Evolutionary conservation across 1,284 basidiomycete species (phyloP).

Genomic region (Ustilago hordei): DNA sequence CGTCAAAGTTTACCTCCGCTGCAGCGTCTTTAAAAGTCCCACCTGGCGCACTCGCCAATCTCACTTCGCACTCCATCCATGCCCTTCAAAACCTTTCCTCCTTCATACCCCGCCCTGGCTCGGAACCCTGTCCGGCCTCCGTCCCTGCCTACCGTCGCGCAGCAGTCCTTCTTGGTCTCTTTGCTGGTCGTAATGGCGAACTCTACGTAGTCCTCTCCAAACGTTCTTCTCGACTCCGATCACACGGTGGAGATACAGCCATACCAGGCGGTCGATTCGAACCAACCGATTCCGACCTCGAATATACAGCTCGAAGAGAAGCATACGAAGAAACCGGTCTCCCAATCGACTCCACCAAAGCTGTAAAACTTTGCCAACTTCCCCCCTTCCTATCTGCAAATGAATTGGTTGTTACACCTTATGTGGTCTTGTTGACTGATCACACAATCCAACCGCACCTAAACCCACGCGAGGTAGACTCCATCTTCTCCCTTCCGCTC

Average conservation of each 20-base stretch:
- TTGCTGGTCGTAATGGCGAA: conserved; percentile 58
- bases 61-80: conserved; percentile 37
- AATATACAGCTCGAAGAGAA: conserved; percentile 63
- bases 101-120: conserved; percentile 29
- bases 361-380: conserved; percentile 59
- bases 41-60: conserved; percentile 14
- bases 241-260: conserved; percentile 66
- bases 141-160: conserved; percentile 65
- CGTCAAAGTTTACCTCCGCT: background rate
- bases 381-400: conserved; percentile 64
- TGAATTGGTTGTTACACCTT: conserved; percentile 66
- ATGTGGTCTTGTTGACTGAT: conserved; percentile 60
- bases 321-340: conserved; percentile 68
- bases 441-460: conserved; percentile 44
- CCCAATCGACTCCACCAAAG: conserved; percentile 40
- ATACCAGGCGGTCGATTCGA: conserved; percentile 66
- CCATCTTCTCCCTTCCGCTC: conserved; percentile 61
- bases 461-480: conserved; percentile 61
- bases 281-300: conserved; percentile 54
- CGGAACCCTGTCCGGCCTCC: conserved; percentile 53
- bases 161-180: conserved; percentile 61
- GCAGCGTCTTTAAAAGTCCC: conserved; percentile 18
- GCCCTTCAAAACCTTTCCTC: conserved; percentile 46
- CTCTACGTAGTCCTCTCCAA: conserved; percentile 64
- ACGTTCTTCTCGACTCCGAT: conserved; percentile 45